These are phyloP conservation scores for Suillus subalutaceus DNA, from an alignment of 768 basidiomycete genomes.

Conservation along the genomic window DNA sequence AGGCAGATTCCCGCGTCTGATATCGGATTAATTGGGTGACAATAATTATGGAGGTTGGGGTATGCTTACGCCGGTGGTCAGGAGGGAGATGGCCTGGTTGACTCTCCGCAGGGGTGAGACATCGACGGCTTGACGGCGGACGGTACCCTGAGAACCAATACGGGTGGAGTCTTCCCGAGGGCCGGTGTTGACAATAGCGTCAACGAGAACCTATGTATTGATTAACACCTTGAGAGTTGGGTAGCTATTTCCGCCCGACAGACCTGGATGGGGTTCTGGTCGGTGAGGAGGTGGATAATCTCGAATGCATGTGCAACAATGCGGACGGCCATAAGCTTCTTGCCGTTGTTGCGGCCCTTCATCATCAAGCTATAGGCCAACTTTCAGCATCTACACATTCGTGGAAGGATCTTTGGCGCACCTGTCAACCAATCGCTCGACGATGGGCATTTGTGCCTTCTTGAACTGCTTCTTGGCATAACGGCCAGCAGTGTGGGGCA, in stretches of 20 bases:
- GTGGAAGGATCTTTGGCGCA: constrained; percentile 36
- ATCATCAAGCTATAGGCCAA: constrained; percentile 83
- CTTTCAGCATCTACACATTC: constrained; percentile 8
- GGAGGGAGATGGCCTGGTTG: constrained; percentile 94
- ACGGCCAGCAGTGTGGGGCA: constrained; percentile 98
- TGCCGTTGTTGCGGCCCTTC: constrained; percentile 99
- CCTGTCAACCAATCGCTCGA: constrained; percentile 98
- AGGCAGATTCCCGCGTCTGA: constrained; percentile 98
- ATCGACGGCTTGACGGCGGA: constrained; percentile 99
- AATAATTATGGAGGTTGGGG: not conserved
- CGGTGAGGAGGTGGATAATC: constrained; percentile 99
- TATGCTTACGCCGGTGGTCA: constrained; percentile 89
- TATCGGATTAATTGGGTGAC: constrained; percentile 12
- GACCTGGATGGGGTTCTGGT: constrained; percentile 99
- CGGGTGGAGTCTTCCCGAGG: constrained; percentile 99
- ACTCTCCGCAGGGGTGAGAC: constrained; percentile 97
- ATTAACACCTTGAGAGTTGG: not conserved
- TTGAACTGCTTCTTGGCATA: constrained; percentile 99
- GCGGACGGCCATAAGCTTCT: constrained; percentile 98
- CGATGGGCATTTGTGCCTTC: constrained; percentile 99
- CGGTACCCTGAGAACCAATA: constrained; percentile 99
- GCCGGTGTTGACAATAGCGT: constrained; percentile 99
- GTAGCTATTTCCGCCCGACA: constrained; percentile 25
- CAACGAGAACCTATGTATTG: constrained; percentile 76
- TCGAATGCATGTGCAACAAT: constrained; percentile 99